phyloP scores from a whole-genome alignment of 805 yeast species.

The Lipomyces mesembrius region DNA sequence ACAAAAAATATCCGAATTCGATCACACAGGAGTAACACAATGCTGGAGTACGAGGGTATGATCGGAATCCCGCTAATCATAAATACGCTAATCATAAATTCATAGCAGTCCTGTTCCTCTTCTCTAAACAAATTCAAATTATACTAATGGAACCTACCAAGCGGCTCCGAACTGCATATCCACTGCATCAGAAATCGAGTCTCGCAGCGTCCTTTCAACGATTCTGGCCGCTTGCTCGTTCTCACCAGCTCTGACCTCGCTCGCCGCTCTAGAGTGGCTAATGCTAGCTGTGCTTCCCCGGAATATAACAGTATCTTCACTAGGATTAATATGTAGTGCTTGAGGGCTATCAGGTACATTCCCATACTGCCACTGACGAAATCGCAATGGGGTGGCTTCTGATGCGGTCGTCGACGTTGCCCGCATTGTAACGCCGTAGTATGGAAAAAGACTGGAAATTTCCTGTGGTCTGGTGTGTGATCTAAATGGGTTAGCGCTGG shows the following conservation, averaged over 20 bases:
- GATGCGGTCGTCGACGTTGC: constrained; percentile 2
- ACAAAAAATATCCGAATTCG: neutral
- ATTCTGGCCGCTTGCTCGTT: neutral
- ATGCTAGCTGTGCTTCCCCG: neutral
- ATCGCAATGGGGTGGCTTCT: neutral
- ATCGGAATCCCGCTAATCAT: neutral
- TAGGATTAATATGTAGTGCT: neutral
- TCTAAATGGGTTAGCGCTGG: constrained; percentile 6
- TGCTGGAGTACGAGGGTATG: neutral
- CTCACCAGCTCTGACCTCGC: neutral
- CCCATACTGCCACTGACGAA: constrained; percentile 3
- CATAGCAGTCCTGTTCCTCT: neutral
- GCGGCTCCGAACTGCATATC: constrained; percentile 4
- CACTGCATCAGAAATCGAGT: constrained; percentile 8
- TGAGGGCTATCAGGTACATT: neutral
- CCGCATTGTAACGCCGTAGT: constrained; percentile 9
- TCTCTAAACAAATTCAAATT: neutral
- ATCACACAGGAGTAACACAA: neutral
- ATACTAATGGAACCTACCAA: neutral
- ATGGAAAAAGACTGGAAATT: constrained; percentile 7
- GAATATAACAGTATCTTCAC: neutral
- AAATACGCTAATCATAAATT: neutral
- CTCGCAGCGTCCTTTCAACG: constrained; percentile 1
- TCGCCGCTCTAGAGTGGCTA: neutral
- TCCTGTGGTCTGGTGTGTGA: neutral